A percentile compares a stretch with the other conserved stretches of the same genome.
These are phyloP conservation scores for Phytopythium litorale DNA, from an alignment of 352 stramenopile species.

Conservation along the genomic window DNA sequence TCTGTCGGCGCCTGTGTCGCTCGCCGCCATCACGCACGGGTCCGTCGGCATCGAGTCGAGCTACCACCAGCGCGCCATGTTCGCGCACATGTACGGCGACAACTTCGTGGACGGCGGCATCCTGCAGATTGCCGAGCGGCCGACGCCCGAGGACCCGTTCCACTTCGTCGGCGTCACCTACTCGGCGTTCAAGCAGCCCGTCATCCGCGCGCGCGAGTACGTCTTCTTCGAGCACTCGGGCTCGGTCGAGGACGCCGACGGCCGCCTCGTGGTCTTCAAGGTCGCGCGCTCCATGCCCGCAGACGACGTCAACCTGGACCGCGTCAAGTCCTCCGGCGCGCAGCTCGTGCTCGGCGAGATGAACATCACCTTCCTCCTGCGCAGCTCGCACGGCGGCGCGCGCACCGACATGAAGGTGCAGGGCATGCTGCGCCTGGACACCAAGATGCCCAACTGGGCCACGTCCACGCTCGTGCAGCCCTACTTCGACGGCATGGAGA, in stretches of 20 bases:
- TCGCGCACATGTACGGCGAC: conserved; percentile 42
- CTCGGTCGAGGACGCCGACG: not conserved
- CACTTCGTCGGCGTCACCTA: not conserved
- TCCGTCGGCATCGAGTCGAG: conserved; percentile 27
- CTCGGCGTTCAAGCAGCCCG: not conserved
- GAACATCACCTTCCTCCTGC: not conserved
- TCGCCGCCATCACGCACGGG: conserved; percentile 25
- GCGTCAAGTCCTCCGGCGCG: not conserved
- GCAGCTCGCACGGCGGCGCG: not conserved
- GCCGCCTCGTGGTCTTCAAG: conserved; percentile 3
- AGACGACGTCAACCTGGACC: conserved; percentile 8
- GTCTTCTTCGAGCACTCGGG: not conserved
- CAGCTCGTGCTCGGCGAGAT: not conserved
- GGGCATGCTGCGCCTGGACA: not conserved
- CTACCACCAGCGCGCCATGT: conserved; percentile 28
- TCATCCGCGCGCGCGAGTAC: not conserved
- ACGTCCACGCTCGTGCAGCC: not conserved
- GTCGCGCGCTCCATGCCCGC: conserved; percentile 12
- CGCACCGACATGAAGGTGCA: not conserved
- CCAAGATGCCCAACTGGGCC: not conserved
- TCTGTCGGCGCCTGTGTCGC: conserved; percentile 24
- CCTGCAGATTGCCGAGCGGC: conserved; percentile 1
- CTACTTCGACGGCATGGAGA: not conserved
- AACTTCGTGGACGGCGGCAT: conserved; percentile 42
- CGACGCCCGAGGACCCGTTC: conserved; percentile 7